Base-by-base conservation (phyloP, 768 basidiomycete species). In the Russula dissimulans region DNA sequence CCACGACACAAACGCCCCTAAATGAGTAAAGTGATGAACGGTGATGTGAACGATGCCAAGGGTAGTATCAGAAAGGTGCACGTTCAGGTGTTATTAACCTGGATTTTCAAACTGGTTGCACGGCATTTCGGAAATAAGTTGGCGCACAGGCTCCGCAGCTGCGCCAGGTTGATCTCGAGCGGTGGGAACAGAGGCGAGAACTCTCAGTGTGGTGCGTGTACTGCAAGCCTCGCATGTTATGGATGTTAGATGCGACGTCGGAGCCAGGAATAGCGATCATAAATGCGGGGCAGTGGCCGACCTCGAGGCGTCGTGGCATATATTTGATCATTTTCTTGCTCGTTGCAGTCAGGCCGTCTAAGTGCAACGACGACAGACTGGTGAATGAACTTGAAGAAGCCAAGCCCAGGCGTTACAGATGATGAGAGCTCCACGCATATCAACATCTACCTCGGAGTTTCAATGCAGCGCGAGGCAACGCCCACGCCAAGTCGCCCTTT, bases 241-340 rank as follows among this genome's bases (percentile, higher is more conserved):
- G 55, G 56, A 57, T 45, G 61, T 54, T 46, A 41, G 44, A 47
- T 57, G 56, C 31, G 39, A 48, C 45, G 61, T 54, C 61, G 61
- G 56, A 62, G 56, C 51, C 54, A 57, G 61, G 61, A 62, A 57
- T 57, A 48, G 32, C 61, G 61, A 62, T 62, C 61, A n/a, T 57
- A 62, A 57, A 62, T 57, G 61, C 56, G 29, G 56, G 51, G 51
- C 50, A 17, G 54, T 26, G 51, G 42, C 39, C 43, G 56, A 57
- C 61, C 61, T 62, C 61, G 61, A 62, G 61, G 61, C 61, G 41
- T 29, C 50, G 18, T 3, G 61, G 32, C 51, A 50, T 43, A 53
- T 42, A 62, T 38, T 57, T 62, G 61, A 57, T 62, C 55, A 41
- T 39, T 57, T 57, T 62, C 45, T 62, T 47, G 56, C 60, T 34